phyloP scores from a whole-genome alignment of 805 yeast genomes.

The Candida parachauliodes region DNA sequence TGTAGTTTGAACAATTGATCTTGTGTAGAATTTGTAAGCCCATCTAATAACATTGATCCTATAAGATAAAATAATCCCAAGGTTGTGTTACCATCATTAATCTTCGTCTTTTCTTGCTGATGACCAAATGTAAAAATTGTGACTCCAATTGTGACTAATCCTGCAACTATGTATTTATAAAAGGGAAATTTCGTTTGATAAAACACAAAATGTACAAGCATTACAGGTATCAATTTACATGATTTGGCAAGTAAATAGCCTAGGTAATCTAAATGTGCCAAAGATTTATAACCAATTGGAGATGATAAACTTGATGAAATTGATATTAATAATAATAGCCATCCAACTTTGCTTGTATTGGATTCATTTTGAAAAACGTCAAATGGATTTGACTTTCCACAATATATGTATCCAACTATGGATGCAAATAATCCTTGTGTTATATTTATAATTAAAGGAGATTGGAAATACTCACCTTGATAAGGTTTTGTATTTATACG shows the following conservation, averaged over 20 bases:
- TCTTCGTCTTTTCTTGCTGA: slow-evolving; percentile 20
- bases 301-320: slow-evolving; percentile 75
- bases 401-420: slow-evolving; percentile 60
- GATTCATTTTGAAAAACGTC: slow-evolving; percentile 28
- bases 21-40: slow-evolving; percentile 90
- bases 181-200: slow-evolving; percentile 70
- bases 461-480: slow-evolving; percentile 51
- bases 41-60: slow-evolving; percentile 75
- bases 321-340: slow-evolving; percentile 52
- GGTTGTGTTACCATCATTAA: slow-evolving; percentile 39
- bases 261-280: slow-evolving; percentile 81
- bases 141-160: slow-evolving; percentile 80
- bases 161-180: slow-evolving; percentile 76
- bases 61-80: slow-evolving; percentile 61
- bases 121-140: slow-evolving; percentile 65
- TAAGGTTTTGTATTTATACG: slow-evolving; percentile 75
- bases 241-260: slow-evolving; percentile 85
- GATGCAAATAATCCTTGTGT: slow-evolving; percentile 74
- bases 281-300: slow-evolving; percentile 76
- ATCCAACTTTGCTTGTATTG: slow-evolving; percentile 17
- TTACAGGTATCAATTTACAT: slow-evolving; percentile 92
- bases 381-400: slow-evolving; percentile 29
- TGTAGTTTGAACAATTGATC: slow-evolving; percentile 64
- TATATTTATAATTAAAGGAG: slow-evolving; percentile 74
- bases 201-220: slow-evolving; percentile 70